A percentile compares a stretch with the other conserved stretches of the same genome.
Evolutionary conservation across 306 rosid genomes (phyloP).

Genomic region (Prinsepia uniflora): DNA sequence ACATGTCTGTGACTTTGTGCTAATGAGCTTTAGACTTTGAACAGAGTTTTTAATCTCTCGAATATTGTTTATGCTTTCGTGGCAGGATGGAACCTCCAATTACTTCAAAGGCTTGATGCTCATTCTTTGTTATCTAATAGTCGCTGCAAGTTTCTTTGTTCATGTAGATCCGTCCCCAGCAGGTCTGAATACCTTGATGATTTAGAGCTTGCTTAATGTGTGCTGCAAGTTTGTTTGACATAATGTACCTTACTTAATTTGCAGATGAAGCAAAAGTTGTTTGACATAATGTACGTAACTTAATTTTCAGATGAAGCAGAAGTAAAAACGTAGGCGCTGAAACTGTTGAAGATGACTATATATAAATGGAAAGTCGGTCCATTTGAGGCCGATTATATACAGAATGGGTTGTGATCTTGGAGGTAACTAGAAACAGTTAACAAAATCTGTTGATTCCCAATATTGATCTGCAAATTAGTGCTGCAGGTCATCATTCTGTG

Average conservation of each 20-base stretch:
- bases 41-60: not conserved
- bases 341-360: slow-evolving; percentile 3
- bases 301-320: slow-evolving; percentile 19
- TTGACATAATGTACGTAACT: not conserved
- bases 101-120: slow-evolving; percentile 82
- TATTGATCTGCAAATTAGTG: slow-evolving; percentile 12
- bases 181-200: slow-evolving; percentile 18
- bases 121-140: slow-evolving; percentile 74
- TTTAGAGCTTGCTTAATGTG: not conserved
- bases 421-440: slow-evolving; percentile 2
- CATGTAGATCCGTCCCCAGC: slow-evolving; percentile 49
- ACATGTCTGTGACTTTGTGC: not conserved
- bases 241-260: not conserved
- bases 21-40: not conserved
- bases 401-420: slow-evolving; percentile 4
- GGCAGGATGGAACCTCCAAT: slow-evolving; percentile 82
- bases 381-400: not conserved
- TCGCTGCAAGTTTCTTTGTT: slow-evolving; percentile 77
- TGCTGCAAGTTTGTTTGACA: not conserved
- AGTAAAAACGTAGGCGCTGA: slow-evolving; percentile 5
- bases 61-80: slow-evolving; percentile 9
- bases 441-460: slow-evolving; percentile 1
- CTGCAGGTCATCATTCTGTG: not conserved
- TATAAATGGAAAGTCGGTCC: not conserved
- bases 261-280: slow-evolving; percentile 6